A percentile compares a stretch with the other conserved stretches of the same genome.
Conservation (phyloP, 176 grass and related monocot genomes). For the Dactylis glomerata region DNA sequence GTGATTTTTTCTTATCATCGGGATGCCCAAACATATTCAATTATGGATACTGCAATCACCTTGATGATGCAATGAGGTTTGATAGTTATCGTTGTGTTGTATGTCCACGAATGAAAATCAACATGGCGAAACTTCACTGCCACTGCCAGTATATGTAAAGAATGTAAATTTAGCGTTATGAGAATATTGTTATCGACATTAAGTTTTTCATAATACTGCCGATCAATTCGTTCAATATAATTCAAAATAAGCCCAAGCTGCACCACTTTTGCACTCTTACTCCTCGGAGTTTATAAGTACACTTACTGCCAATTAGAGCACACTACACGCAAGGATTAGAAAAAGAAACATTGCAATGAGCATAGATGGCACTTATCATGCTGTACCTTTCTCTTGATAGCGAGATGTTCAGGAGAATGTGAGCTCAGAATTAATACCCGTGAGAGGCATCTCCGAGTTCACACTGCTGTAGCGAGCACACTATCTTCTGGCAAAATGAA, state of each 20-base stretch:
- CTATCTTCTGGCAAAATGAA: neutral
- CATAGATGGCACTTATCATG: neutral
- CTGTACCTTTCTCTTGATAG: neutral
- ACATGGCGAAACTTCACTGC: neutral
- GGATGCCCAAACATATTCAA: neutral
- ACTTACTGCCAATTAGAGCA: neutral
- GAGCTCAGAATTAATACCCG: constrained; percentile 5
- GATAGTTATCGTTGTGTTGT: neutral
- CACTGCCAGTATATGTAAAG: neutral
- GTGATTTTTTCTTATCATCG: neutral
- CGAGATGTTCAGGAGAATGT: neutral
- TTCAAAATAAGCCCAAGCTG: neutral
- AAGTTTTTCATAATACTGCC: neutral
- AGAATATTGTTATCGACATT: neutral
- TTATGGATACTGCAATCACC: neutral
- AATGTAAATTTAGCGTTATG: neutral
- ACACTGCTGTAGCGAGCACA: neutral
- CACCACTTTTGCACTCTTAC: neutral
- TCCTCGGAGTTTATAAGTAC: neutral
- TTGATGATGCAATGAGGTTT: neutral
- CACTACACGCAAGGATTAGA: neutral
- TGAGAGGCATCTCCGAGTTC: constrained; percentile 21
- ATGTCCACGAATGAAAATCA: neutral
- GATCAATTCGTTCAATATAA: neutral
- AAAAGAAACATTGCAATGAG: neutral